Base-by-base conservation (phyloP, 768 basidiomycete genomes). In the Candolleomyces eurysporus region DNA sequence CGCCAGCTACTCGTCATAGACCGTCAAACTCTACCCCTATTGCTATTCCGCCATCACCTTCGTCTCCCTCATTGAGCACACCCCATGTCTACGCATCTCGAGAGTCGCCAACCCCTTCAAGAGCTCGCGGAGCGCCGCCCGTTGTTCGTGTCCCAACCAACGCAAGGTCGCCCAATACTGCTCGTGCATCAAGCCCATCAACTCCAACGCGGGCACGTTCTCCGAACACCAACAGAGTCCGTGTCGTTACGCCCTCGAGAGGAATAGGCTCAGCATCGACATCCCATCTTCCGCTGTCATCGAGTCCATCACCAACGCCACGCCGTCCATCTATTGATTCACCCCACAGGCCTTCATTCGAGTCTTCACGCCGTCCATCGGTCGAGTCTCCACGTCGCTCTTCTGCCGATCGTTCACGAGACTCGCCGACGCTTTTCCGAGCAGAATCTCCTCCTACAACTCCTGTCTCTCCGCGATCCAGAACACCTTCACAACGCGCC, bases 201-300 rank as follows among this genome's bases (percentile, higher is more conserved):
- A 64, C 62, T 49, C 66, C 67, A 19, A 60, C 76, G 31, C 79
- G 75, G 21, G 69, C 79, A 48, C 79, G 81, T 26, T 76, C 82
- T 8, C 73, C 81, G 0, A 75, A 60, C 78, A 49, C 69, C 43
- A 51, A 68, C 48, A 72, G 76, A 31, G 72, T 72, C 57, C 77
- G 79, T 53, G 72, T 73, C 11, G 67, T 76, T 14, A 78, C 79
- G 31, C 79, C 78, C 43, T 72, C 74, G 10, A 76, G 81, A 61
- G 78, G 79, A 31, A 66, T 80, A 19, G 69, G 76, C 6, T 84
- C 86, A 2, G 66, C 79, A 5, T 85, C 87, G 4, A 71, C 82
- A 3, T 79, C 84, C 2, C 80, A 83, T 64, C 73, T 84, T 55
- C 81, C 82, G n/a, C 71, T 81, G 9, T 69, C 73, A 49, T 72